Evolutionary conservation across 768 basidiomycete genomes (phyloP), one percentile per base, ranked within the genome.

Genomic region (Tricholoma furcatifolium): DNA sequence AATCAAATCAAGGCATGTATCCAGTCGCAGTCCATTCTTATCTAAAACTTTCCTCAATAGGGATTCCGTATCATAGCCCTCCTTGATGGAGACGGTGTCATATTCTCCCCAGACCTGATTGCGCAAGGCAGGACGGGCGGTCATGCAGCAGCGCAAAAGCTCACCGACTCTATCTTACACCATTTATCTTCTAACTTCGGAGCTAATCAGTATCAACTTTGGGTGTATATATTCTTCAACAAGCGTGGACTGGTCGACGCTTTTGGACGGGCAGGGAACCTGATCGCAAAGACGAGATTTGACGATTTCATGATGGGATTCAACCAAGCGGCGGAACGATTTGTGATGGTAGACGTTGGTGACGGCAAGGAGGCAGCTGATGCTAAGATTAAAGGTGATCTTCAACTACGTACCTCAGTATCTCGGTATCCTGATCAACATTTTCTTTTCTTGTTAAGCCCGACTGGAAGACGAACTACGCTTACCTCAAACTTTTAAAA

Each of bases 311-410:
- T 84, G 50, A 66, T 76, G 46, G 87, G 87, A 7, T 87, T 89
- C 62, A 87, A 87, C 65, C 82, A 85, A 66, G 83, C 86, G 10
- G 71, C 80, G 12, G 81, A 82, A 53, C 77, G 83, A 39, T 88
- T 88, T 64, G 67, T 80, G 47, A 81, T 89, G 69, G 75, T 86
- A 30, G 87, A 89, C 66, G 85, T 85, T 46, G 87, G 87, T 43
- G 72, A 70, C 54, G 81, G 75, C 45, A 89, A 89, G 69, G 87
- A 89, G 73, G 84, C 82, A 3, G 87, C 85, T 24, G 87, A 89
- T 65, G 77, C 82, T 40, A 89, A 89, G 69, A 80, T 89, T 64
- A 87, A 85, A 76, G 84, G 88, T 86, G 58, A 44, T 31, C 64
- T 40, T 9, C 47, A 47, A 0, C 30, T 15, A 12, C 18, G 34